Percentiles rank a stretch among this genome's conserved stretches.
Conservation (phyloP, 1,139 yeast genomes). For the Taphrina communis region DNA sequence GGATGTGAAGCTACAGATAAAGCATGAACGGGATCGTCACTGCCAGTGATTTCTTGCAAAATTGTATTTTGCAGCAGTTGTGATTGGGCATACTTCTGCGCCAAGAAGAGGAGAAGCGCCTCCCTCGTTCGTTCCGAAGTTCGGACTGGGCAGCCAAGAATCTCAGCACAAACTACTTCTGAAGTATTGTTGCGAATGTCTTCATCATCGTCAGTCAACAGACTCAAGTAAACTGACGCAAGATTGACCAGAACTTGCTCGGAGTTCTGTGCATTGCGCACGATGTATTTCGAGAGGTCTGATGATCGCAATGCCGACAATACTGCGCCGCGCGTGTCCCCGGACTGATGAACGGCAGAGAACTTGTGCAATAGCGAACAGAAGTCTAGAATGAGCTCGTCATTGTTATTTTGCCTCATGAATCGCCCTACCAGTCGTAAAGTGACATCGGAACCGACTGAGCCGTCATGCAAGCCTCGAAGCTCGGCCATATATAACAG, state of each 20-base stretch:
- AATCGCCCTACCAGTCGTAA: constrained; percentile 16
- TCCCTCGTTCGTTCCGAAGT: constrained; percentile 15
- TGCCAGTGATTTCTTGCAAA: not conserved
- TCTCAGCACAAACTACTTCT: not conserved
- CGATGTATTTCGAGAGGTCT: not conserved
- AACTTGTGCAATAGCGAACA: not conserved
- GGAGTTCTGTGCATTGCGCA: not conserved
- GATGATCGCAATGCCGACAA: constrained; percentile 1
- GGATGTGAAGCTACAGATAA: constrained; percentile 17
- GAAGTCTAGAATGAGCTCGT: not conserved
- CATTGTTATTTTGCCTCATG: not conserved
- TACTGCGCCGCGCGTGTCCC: constrained; percentile 4
- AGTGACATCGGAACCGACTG: constrained; percentile 15
- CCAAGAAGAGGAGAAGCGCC: not conserved
- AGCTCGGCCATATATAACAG: constrained; percentile 10
- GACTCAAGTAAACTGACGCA: constrained; percentile 3
- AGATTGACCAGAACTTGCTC: not conserved
- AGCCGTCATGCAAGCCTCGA: not conserved
- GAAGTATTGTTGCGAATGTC: constrained; percentile 18
- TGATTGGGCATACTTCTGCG: not conserved
- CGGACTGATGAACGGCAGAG: not conserved
- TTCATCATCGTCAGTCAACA: constrained; percentile 35
- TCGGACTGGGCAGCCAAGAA: not conserved
- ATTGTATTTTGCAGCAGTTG: not conserved
- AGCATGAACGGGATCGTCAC: constrained; percentile 1